phyloP scores from a whole-genome alignment of 257 asterid genomes.

The Verbena officinalis region DNA sequence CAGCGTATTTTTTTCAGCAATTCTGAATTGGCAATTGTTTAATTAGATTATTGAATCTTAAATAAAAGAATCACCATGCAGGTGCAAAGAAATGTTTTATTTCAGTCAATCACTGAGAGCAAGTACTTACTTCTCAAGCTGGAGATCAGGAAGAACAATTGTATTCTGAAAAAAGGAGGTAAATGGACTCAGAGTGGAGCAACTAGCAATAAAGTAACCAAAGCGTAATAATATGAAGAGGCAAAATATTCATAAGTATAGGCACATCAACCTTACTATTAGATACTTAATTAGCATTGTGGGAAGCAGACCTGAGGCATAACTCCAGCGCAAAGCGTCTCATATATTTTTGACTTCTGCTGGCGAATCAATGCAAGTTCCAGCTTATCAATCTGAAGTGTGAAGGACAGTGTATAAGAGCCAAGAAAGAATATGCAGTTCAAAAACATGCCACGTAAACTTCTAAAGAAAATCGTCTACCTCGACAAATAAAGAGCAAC shows the following conservation, averaged over 20 bases:
- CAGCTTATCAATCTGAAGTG: conserved; percentile 65
- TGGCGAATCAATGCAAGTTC: conserved; percentile 55
- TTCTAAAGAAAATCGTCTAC: not conserved
- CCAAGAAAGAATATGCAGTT: conserved; percentile 16
- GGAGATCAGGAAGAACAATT: conserved; percentile 39
- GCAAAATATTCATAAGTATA: conserved; percentile 23
- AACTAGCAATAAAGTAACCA: conserved; percentile 26
- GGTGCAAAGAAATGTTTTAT: conserved; percentile 23
- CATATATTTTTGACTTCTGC: conserved; percentile 66
- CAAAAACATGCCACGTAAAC: conserved; percentile 17
- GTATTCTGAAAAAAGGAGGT: conserved; percentile 53
- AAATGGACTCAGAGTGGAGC: conserved; percentile 35
- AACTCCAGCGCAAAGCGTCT: conserved; percentile 51
- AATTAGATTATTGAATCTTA: conserved; percentile 14
- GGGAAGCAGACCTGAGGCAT: conserved; percentile 60
- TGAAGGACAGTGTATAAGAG: conserved; percentile 23
- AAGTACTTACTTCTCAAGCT: conserved; percentile 57
- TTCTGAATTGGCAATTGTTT: conserved; percentile 53
- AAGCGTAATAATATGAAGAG: conserved; percentile 17
- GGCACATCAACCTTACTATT: conserved; percentile 3
- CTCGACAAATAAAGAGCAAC: conserved; percentile 2
- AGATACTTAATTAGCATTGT: conserved; percentile 13
- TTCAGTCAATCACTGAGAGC: conserved; percentile 23
- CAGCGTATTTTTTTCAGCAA: conserved; percentile 53
- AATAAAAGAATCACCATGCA: conserved; percentile 17